phyloP scores from a whole-genome alignment of 2,329 filamentous ascomycete genomes.

The Talaromyces atroroseus region DNA sequence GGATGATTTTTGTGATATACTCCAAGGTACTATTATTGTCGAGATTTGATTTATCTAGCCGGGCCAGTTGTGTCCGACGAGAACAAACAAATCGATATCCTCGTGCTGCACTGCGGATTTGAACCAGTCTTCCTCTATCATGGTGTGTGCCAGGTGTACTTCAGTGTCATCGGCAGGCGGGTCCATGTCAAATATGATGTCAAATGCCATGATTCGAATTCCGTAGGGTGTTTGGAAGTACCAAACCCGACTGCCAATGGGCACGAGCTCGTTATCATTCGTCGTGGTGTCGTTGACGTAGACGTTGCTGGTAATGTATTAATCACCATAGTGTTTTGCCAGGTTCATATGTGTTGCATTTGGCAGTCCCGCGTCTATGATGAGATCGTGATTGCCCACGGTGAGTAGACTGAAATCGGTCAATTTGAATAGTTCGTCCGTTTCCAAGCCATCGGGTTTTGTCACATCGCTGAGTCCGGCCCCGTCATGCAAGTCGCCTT shows the following conservation, averaged over 20 bases:
- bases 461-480: conserved; percentile 59
- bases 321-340: conserved; percentile 52
- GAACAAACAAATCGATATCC: conserved; percentile 58
- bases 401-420: conserved; percentile 51
- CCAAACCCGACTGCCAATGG: conserved; percentile 42
- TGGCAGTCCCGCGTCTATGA: conserved; percentile 57
- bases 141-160: conserved; percentile 50
- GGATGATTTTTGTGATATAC: conserved; percentile 55
- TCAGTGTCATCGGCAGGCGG: conserved; percentile 59
- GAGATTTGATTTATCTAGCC: conserved; percentile 35
- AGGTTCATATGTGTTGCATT: conserved; percentile 59
- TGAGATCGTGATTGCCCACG: conserved; percentile 62
- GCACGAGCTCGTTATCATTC: conserved; percentile 36
- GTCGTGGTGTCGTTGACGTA: conserved; percentile 43
- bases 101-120: conserved; percentile 50
- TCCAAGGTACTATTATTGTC: conserved; percentile 29
- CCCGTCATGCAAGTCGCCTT: conserved; percentile 60
- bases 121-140: conserved; percentile 57
- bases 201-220: conserved; percentile 50
- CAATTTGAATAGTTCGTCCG: conserved; percentile 49
- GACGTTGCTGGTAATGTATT: conserved; percentile 51
- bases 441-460: conserved; percentile 50
- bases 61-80: conserved; percentile 60
- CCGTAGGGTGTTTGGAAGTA: conserved; percentile 48
- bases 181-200: conserved; percentile 46